phyloP scores from a whole-genome alignment of 208 protist species.

The Acanthamoeba triangularis region DNA sequence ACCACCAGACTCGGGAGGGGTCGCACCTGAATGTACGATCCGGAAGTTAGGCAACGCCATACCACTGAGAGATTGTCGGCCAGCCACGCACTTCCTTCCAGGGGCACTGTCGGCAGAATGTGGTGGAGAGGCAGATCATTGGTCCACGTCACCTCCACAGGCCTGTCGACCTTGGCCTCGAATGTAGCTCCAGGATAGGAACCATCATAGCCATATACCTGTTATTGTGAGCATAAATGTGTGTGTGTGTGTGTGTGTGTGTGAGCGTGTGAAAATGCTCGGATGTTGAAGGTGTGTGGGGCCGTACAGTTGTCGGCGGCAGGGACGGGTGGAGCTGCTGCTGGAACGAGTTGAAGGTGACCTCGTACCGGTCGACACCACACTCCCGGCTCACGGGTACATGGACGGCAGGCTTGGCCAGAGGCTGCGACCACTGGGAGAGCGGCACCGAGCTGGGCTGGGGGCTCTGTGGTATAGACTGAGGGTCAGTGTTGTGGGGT shows the following conservation, averaged over 20 bases:
- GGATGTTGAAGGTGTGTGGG: neutral
- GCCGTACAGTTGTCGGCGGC: neutral
- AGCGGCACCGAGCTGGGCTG: neutral
- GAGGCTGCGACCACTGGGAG: neutral
- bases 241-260: neutral
- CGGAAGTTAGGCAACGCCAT: neutral
- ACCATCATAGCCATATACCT: conserved; percentile 56
- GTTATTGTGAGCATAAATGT: neutral
- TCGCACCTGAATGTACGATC: neutral
- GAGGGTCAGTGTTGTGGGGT: too few relatives aligned
- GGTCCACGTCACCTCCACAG: conserved; percentile 22
- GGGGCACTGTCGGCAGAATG: neutral
- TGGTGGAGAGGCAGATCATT: conserved; percentile 10
- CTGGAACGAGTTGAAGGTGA: neutral
- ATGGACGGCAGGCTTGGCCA: conserved; percentile 26
- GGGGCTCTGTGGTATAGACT: neutral
- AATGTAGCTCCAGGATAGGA: conserved; percentile 15
- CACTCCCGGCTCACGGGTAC: neutral
- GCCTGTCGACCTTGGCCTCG: neutral
- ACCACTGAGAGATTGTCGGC: too few relatives aligned
- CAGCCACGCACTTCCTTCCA: neutral
- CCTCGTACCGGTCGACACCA: neutral
- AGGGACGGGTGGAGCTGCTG: conserved; percentile 47
- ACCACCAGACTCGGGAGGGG: neutral
- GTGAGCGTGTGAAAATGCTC: neutral